Evolutionary conservation across 1,284 basidiomycete species (phyloP).

Genomic region (Apiotrichum veenhuisii): DNA sequence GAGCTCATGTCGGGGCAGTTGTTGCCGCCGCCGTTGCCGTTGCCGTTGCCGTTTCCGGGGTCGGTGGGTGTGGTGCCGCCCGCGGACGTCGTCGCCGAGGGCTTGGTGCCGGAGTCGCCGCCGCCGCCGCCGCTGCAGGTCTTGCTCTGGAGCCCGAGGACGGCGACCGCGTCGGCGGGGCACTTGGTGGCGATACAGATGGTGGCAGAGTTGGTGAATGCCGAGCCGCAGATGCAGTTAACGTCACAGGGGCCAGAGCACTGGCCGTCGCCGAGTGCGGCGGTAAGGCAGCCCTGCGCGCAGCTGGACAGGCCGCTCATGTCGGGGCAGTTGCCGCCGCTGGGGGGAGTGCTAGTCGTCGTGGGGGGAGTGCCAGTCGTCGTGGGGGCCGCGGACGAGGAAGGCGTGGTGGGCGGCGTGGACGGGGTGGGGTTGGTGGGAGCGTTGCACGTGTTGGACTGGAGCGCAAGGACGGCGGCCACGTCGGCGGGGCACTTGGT

Average conservation of each 20-base stretch:
- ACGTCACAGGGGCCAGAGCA: constrained; percentile 1
- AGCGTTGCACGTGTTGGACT: not conserved
- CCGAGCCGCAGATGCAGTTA: constrained; percentile 2
- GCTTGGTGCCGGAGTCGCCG: too few species aligned
- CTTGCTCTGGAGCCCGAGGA: constrained; percentile 1
- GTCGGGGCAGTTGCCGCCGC: not conserved
- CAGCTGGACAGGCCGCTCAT: not conserved
- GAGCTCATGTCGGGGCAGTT: too few species aligned
- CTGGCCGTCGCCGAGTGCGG: not conserved
- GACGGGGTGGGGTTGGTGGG: too few species aligned
- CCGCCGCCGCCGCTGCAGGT: too few species aligned
- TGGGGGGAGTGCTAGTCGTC: not conserved
- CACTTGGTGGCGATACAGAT: not conserved
- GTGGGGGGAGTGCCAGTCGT: not conserved
- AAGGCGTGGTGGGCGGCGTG: not conserved
- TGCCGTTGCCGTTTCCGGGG: too few species aligned
- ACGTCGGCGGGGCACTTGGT: not conserved
- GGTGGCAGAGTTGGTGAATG: not conserved
- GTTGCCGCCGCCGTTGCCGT: too few species aligned
- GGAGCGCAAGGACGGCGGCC: not conserved
- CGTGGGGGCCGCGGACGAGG: not conserved
- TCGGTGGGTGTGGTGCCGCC: too few species aligned
- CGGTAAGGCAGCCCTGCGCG: not conserved
- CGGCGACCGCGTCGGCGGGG: constrained; percentile 2
- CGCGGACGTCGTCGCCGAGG: too few species aligned